These are phyloP conservation scores for Lentinula detonsa DNA, from an alignment of 768 basidiomycete genomes.

Conservation along the genomic window DNA sequence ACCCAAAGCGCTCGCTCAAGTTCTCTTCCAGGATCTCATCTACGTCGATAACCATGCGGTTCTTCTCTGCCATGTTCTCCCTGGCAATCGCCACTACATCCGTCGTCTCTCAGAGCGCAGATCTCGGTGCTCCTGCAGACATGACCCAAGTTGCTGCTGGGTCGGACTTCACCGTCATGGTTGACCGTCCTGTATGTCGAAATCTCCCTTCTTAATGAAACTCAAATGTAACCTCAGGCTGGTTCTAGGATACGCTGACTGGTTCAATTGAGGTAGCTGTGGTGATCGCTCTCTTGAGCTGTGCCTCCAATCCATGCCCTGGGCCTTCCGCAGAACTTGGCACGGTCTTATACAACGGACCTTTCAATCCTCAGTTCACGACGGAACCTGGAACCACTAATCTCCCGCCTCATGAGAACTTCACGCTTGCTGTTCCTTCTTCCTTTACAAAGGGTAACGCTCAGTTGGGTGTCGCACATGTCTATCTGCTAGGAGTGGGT, in stretches of 20 bases:
- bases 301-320: slow-evolving; percentile 9
- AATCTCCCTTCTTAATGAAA: neutral
- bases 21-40: neutral
- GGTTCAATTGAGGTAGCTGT: slow-evolving; percentile 23
- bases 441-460: slow-evolving; percentile 15
- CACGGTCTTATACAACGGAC: slow-evolving; percentile 29
- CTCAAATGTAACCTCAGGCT: neutral
- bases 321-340: slow-evolving; percentile 17
- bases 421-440: slow-evolving; percentile 28
- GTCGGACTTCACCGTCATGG: slow-evolving; percentile 31
- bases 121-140: slow-evolving; percentile 34
- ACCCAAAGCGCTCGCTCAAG: neutral
- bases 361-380: slow-evolving; percentile 13
- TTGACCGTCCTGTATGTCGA: slow-evolving; percentile 40
- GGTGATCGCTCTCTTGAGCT: slow-evolving; percentile 20
- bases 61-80: neutral
- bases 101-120: slow-evolving; percentile 33
- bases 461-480: slow-evolving; percentile 23
- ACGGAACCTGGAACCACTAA: neutral
- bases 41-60: neutral
- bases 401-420: slow-evolving; percentile 29
- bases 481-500: slow-evolving; percentile 28
- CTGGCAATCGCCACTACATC: neutral
- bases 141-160: slow-evolving; percentile 30
- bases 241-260: slow-evolving; percentile 10